Conservation (phyloP, 352 stramenopile species). For the Phytophthora sojae region DNA sequence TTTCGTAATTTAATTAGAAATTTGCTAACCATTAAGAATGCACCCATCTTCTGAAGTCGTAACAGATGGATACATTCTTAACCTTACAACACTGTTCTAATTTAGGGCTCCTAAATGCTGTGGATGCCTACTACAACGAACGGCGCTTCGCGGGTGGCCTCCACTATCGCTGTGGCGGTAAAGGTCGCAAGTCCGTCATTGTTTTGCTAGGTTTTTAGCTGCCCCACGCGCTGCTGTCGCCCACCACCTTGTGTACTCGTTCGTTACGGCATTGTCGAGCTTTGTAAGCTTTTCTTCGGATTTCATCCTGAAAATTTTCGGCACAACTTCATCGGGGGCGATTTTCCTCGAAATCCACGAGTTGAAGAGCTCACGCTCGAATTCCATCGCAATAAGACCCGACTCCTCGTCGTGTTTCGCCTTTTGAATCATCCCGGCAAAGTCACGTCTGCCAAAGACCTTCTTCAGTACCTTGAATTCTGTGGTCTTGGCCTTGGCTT, state of each 20-base stretch:
- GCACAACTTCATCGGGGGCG: background rate
- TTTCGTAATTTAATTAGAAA: no score
- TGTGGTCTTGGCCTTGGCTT: background rate
- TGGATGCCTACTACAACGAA: no score
- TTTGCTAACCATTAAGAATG: no score
- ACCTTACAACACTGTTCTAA: no score
- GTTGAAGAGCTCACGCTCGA: background rate
- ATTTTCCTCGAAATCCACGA: background rate
- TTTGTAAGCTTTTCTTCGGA: background rate
- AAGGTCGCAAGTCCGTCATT: no score
- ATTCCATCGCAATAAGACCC: background rate
- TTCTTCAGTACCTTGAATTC: background rate
- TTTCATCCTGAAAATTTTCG: background rate
- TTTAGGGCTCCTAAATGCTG: no score
- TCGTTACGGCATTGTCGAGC: background rate
- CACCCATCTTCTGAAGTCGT: no score
- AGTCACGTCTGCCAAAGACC: background rate
- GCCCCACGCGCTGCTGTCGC: background rate
- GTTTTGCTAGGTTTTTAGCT: no score
- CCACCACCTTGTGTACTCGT: background rate
- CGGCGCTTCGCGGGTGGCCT: no score
- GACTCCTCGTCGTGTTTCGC: background rate
- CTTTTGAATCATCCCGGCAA: background rate
- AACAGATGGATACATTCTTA: no score
- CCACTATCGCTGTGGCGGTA: no score